Evolutionary conservation across 2,329 filamentous ascomycete species (phyloP), one percentile per base, ranked within the genome.

Genomic region (Leptosphaerulina australis): DNA sequence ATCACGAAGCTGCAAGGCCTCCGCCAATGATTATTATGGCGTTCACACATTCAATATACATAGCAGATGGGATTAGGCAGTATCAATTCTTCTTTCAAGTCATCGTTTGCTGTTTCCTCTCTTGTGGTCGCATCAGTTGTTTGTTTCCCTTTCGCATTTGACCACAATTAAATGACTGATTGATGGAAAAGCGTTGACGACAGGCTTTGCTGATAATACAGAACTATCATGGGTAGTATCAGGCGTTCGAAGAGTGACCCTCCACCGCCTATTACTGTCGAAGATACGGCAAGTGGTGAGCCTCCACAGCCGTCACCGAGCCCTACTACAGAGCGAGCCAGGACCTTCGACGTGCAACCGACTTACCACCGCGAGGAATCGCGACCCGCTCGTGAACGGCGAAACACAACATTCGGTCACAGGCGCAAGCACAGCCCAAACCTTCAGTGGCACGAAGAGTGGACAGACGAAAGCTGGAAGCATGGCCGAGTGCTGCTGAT

Each of bases 401-500:
- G 59, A 14, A 58, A 56, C 31, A 58, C 40, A 21, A 63, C 66
- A 0, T 61, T 63, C 20, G 58, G 53, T 14, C 66, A 67, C 44
- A 62, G 58, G 24, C 64, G 69, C 43, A 69, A 69, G 46, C 65
- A 64, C 24, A 73, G 64, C 39, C 70, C 70, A 3, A 69, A 68
- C 18, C 48, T 73, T 20, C 67, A 71, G 52, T 75, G 72, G 72
- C 67, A 66, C 29, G 60, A 68, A 28, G 60, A 64, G 36, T 73
- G 70, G 69, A 70, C 62, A n/a, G 62, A 67, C 22, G 58, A 71
- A 18, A 70, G 62, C 44, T 75, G 69, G 68, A 61, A 62, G 20
- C 58, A 72, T 17, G 78, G 79, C 10, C 74, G 80, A 26, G 77
- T 81, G 5, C 64, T 82, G 52, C 71, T 82, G 46, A 77, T 82